Evolutionary conservation across 2,329 filamentous ascomycete genomes (phyloP), one percentile per base, ranked within the genome.

Genomic region (Fusarium sp.): DNA sequence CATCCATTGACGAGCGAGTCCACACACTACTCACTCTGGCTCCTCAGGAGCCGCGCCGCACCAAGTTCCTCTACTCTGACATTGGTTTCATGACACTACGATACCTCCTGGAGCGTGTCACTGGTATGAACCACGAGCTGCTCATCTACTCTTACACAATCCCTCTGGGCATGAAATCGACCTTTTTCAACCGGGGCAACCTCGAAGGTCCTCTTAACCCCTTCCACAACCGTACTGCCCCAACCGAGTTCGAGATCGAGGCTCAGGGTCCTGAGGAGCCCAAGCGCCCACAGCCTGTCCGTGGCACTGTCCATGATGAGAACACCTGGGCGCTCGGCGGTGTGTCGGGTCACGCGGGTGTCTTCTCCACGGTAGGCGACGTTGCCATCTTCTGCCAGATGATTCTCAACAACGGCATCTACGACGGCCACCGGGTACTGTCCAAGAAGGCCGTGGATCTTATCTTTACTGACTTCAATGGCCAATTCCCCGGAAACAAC

Each of bases 71-170:
- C 44, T 75, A 67, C 14, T 79, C 78, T 2, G 81, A 81, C 9
- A 76, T 77, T 7, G 75, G 71, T 14, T 82, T 80, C 51, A 68
- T 83, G 55, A 80, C 81, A 4, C 33, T 67, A 4, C 65, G 70
- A 7, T 82, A 82, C 55, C 79, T 74, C 2, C 68, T 70, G 62
- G 73, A 74, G 38, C 70, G 77, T 36, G 75, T 83, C n/a, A 83
- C 81, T 2, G 65, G 82, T 14, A 59, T 79, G 24, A 77, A 80
- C 67, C 77, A 82, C 6, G 64, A 82, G 49, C 81, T 79, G 4
- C 80, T 82, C 63, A 79, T 79, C 2, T 62, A 64, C 2, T 82
- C 83, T 60, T 82, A 81, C 8, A 81, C 82, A 51, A 67, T 82
- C 6, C 55, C 36, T 14, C 36, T 67, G n/a, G 61, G 61, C 1